These are phyloP conservation scores for Xerocomellus dryophilus DNA, from an alignment of 768 basidiomycete species.

Conservation along the genomic window DNA sequence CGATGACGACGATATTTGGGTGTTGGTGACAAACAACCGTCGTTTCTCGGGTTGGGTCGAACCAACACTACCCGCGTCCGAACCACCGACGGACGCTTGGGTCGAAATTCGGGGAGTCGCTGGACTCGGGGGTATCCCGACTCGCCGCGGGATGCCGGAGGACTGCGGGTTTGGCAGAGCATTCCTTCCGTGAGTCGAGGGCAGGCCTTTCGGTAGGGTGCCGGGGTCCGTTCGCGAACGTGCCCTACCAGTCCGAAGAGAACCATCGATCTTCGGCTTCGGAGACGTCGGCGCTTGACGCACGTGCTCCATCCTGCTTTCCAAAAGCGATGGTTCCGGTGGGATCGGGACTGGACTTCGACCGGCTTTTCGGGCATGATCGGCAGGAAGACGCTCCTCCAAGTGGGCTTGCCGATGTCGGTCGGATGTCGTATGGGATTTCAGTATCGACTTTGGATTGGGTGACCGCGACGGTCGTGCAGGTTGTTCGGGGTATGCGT, in stretches of 20 bases:
- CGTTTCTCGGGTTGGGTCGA: slow-evolving; percentile 28
- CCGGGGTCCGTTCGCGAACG: slow-evolving; percentile 34
- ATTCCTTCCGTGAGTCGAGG: slow-evolving; percentile 4
- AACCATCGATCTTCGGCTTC: slow-evolving; percentile 7
- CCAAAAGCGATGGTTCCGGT: slow-evolving; percentile 4
- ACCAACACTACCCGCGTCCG: slow-evolving; percentile 36
- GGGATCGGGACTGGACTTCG: slow-evolving; percentile 9
- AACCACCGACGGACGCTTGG: slow-evolving; percentile 7
- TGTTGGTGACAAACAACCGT: slow-evolving; percentile 45
- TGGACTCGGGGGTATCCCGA: slow-evolving; percentile 15
- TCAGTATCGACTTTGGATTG: slow-evolving; percentile 34
- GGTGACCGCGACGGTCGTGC: slow-evolving; percentile 21
- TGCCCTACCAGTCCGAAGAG: slow-evolving; percentile 21
- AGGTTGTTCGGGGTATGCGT: slow-evolving; percentile 17
- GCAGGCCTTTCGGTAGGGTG: slow-evolving; percentile 6
- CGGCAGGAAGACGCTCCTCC: slow-evolving; percentile 10
- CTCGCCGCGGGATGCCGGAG: slow-evolving; percentile 29
- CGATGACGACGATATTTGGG: slow-evolving; percentile 40
- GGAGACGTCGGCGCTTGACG: slow-evolving; percentile 6
- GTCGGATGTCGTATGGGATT: slow-evolving; percentile 19
- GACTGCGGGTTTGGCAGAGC: slow-evolving; percentile 7
- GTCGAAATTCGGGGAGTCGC: slow-evolving; percentile 12
- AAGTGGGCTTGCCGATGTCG: slow-evolving; percentile 11
- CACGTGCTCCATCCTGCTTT: slow-evolving; percentile 6
- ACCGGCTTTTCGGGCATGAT: slow-evolving; percentile 13